A percentile compares a stretch with the other conserved stretches of the same genome.
These are phyloP conservation scores for Telopea speciosissima DNA, from an alignment of 177 flowering plant genomes.

Conservation along the genomic window DNA sequence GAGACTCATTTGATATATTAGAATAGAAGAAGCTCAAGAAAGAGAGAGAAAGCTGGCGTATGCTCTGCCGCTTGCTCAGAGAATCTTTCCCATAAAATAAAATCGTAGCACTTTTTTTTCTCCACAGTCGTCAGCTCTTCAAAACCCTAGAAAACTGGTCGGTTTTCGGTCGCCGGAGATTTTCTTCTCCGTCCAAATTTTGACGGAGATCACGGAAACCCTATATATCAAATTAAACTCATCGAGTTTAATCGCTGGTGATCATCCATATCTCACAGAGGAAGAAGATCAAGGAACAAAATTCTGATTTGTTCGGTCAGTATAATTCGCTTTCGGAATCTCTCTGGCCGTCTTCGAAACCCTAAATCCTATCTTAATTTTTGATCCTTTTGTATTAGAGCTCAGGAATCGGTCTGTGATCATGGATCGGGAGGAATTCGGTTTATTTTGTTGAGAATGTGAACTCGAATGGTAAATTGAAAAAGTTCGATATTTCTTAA, in stretches of 20 bases:
- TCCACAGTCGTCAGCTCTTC: neutral
- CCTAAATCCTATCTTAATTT: neutral
- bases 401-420: neutral
- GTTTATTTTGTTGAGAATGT: neutral
- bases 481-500: neutral
- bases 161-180: neutral
- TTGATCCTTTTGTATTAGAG: neutral
- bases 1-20: too few relatives aligned
- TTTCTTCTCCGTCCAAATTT: neutral
- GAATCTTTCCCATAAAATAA: too few relatives aligned
- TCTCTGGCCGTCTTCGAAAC: neutral
- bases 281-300: neutral
- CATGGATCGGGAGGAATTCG: neutral
- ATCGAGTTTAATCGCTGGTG: neutral
- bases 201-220: neutral
- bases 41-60: too few relatives aligned
- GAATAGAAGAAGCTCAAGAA: too few relatives aligned
- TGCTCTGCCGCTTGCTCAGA: too few relatives aligned
- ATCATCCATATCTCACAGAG: neutral
- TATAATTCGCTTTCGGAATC: neutral
- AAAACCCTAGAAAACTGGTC: neutral
- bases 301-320: neutral
- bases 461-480: conserved; percentile 2
- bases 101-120: too few relatives aligned
- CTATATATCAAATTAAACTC: neutral